Base-by-base conservation (phyloP, 192 early-diverging fungal species). In the Rhizoclosmatium sp. region DNA sequence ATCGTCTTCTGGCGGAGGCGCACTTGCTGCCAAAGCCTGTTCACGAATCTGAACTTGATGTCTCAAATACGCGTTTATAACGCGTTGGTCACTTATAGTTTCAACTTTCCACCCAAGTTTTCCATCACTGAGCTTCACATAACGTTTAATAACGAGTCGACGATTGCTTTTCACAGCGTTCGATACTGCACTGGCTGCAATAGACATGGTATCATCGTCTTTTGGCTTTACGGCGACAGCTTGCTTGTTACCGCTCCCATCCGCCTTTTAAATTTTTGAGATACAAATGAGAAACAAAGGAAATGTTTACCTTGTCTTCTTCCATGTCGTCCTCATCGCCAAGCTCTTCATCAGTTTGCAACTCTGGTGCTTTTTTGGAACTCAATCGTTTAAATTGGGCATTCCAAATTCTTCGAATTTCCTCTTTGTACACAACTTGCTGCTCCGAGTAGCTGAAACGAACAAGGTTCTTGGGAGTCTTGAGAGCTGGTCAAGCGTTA, bases 351-450 rank as follows among this genome's bases (percentile, higher is more conserved):
- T 92, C 89, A 19, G 80, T 81, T 40, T 79, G 83, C 58, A 83
- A 81, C 12, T 89, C 87, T 48, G 90, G 76, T 4, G 56, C 71
- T 82, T n/a, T 89, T 84, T 48, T 84, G 70, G n/a, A 86, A 69
- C 89, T 89, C 47, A 97, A 83, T 1, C 93, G 84, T 51, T 81
- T 66, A 59, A 90, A 90, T 80, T 99, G 97, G 47, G 92, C 90
- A 66, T 93, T 95, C 97, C 97, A 99, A 60, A 98, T 98, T 21
- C 95, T 85, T 31, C 91, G 89, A 71, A 98, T 96, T 88, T 99
- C 97, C 72, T 95, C 94, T 75, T 88, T 89, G 82, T 99, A 99
- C 3, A 96, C 95, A 77, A 94, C 92, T 83, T 97, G 95, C 83
- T 99, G 96, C 80, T 99, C 97, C 19, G 95, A 93, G 45, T 97